A percentile compares a stretch with the other conserved stretches of the same genome.
Conservation (phyloP, 441 rosid species). For the Metrosideros polymorpha region DNA sequence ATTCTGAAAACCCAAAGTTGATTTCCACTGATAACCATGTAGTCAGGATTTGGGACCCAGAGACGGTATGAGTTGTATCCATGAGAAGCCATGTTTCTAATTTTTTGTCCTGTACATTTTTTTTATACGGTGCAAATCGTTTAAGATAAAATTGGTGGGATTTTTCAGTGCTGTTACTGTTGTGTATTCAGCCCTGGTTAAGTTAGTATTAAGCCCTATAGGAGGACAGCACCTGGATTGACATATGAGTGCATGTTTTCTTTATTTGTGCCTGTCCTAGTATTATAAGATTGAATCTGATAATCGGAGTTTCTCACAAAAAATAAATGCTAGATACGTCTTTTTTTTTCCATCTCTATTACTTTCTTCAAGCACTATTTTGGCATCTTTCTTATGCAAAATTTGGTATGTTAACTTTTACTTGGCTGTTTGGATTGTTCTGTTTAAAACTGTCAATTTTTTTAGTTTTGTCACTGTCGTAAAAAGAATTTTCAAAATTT, state of each 20-base stretch:
- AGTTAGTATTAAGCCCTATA: neutral
- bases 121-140: neutral
- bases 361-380: neutral
- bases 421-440: neutral
- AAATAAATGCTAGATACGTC: neutral
- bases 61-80: constrained; percentile 40
- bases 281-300: neutral
- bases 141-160: neutral
- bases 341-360: neutral
- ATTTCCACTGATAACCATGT: constrained; percentile 73
- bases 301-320: neutral
- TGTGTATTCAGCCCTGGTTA: neutral
- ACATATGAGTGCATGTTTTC: neutral
- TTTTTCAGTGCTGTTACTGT: neutral
- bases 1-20: constrained; percentile 63
- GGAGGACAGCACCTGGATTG: neutral
- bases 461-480: neutral
- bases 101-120: neutral
- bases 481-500: neutral
- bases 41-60: constrained; percentile 96
- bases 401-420: neutral
- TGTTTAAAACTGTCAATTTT: neutral
- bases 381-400: neutral
- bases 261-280: neutral
- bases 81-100: neutral